These are phyloP conservation scores for Populus simonii DNA, from an alignment of 345 rosid genomes.

Conservation along the genomic window DNA sequence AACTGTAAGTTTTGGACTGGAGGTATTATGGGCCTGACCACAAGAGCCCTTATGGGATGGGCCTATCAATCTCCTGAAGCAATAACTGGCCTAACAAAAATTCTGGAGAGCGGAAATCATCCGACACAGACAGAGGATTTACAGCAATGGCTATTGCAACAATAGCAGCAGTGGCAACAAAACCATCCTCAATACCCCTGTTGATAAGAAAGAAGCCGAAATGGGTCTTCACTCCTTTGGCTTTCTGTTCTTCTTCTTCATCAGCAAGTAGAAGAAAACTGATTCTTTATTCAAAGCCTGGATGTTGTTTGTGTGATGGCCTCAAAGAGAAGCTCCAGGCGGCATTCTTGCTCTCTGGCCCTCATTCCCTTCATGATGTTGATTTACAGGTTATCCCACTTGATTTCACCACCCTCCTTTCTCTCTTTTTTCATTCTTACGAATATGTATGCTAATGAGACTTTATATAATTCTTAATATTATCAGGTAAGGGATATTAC, in stretches of 20 bases:
- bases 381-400: constrained; percentile 48
- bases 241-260: constrained; percentile 26
- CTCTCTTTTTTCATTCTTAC: background rate
- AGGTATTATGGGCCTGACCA: too few relatives aligned
- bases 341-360: constrained; percentile 63
- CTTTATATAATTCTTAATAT: constrained; percentile 4
- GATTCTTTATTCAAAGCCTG: constrained; percentile 80
- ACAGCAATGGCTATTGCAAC: constrained; percentile 28
- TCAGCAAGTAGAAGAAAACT: constrained; percentile 40
- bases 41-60: too few relatives aligned
- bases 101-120: too few relatives aligned
- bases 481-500: constrained; percentile 73
- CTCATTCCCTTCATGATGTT: constrained; percentile 69
- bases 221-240: constrained; percentile 30
- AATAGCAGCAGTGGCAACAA: constrained; percentile 25
- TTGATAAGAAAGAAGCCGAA: constrained; percentile 32
- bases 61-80: too few relatives aligned
- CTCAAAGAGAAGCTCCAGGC: constrained; percentile 87
- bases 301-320: constrained; percentile 92
- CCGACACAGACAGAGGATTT: background rate
- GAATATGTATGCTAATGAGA: background rate
- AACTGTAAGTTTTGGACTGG: too few relatives aligned
- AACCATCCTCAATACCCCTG: constrained; percentile 30
- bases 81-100: too few relatives aligned
- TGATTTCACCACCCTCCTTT: background rate